Evolutionary conservation across 805 yeast species (phyloP).

Genomic region (Nakazawaea wyomingensis): DNA sequence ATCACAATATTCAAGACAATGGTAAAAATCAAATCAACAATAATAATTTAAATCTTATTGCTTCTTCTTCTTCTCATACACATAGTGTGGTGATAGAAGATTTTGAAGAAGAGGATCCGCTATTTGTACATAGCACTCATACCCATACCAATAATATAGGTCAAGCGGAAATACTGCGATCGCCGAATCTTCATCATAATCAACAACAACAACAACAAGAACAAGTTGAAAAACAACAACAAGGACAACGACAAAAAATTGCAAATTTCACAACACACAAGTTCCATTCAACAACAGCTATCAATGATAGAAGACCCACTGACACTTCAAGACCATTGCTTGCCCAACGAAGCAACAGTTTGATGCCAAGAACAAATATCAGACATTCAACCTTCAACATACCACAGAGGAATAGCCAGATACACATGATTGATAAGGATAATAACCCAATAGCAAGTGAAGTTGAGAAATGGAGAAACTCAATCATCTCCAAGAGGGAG

Average conservation of each 20-base stretch:
- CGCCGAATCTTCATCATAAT: no score
- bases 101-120: slow-evolving; percentile 11
- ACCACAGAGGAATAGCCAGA: neutral
- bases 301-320: slow-evolving; percentile 7
- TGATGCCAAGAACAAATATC: neutral
- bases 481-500: slow-evolving; percentile 39
- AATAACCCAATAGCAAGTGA: slow-evolving; percentile 33
- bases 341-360: neutral
- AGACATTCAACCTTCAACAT: slow-evolving; percentile 7
- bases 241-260: neutral
- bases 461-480: slow-evolving; percentile 44
- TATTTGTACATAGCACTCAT: neutral
- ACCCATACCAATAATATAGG: no score
- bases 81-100: neutral
- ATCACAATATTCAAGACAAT: no score
- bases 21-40: no score
- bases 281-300: slow-evolving; percentile 4
- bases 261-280: neutral
- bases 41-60: no score
- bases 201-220: neutral
- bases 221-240: neutral
- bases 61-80: neutral
- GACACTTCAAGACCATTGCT: slow-evolving; percentile 1
- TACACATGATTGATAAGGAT: neutral
- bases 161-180: no score